Evolutionary conservation across 371 early-diverging fungal species (phyloP).

Genomic region (Vairimorpha apis): DNA sequence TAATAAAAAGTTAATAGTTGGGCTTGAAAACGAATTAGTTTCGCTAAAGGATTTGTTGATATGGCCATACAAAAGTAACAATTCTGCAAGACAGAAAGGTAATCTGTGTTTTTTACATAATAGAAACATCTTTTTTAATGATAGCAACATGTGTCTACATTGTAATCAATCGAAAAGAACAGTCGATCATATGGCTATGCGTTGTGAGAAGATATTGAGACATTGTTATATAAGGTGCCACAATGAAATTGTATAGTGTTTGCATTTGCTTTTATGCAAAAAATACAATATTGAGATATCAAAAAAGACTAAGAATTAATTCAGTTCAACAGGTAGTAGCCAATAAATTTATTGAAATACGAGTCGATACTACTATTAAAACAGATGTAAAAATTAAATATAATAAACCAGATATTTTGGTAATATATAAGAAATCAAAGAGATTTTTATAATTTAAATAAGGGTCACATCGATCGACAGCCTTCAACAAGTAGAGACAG

Average conservation of each 20-base stretch:
- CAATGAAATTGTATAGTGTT: constrained; percentile 1
- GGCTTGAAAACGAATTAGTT: not conserved
- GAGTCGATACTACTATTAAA: not conserved
- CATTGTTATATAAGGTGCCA: not conserved
- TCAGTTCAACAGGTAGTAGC: not conserved
- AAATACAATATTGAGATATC: not conserved
- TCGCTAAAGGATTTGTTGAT: not conserved
- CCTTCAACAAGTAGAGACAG: not conserved
- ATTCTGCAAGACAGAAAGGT: not conserved
- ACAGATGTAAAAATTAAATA: not conserved
- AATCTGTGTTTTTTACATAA: not conserved
- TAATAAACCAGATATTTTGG: not conserved
- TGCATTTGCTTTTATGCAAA: not conserved
- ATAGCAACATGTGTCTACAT: not conserved
- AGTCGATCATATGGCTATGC: not conserved
- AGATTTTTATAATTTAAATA: not conserved
- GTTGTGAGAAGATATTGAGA: not conserved
- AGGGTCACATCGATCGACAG: not conserved
- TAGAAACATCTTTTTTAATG: not conserved
- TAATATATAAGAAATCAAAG: not conserved
- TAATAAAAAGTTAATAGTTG: not conserved
- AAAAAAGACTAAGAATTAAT: not conserved
- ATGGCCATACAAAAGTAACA: not conserved
- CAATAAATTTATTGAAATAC: not conserved
- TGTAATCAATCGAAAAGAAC: not conserved